phyloP scores from a whole-genome alignment of 2,329 filamentous ascomycete species.

The Monosporascus sp. region DNA sequence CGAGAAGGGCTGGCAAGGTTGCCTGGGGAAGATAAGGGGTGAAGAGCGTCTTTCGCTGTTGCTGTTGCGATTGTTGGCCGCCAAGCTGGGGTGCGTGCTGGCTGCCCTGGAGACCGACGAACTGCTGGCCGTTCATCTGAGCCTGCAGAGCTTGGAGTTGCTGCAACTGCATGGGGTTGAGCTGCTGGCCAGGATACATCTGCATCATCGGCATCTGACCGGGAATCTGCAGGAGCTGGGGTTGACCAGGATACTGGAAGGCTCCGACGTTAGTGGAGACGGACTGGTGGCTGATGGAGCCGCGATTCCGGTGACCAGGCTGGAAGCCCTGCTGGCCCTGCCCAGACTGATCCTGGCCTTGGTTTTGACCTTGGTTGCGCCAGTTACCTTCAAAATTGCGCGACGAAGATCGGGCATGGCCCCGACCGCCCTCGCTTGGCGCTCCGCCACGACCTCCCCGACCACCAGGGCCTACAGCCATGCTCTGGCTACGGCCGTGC shows the following conservation, averaged over 20 bases:
- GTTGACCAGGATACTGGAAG: conserved; percentile 86
- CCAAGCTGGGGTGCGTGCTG: conserved; percentile 66
- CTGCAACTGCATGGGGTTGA: conserved; percentile 81
- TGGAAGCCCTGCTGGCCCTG: conserved; percentile 70
- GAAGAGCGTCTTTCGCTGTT: conserved; percentile 96
- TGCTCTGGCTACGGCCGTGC: conserved; percentile 81
- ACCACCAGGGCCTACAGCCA: conserved; percentile 71
- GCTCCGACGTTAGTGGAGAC: conserved; percentile 74
- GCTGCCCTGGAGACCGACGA: conserved; percentile 62
- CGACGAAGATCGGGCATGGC: conserved; percentile 77
- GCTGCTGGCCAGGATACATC: conserved; percentile 77
- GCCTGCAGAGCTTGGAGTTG: conserved; percentile 91
- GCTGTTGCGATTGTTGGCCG: conserved; percentile 69
- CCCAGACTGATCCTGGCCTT: conserved; percentile 57
- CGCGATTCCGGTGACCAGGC: conserved; percentile 81
- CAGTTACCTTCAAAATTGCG: conserved; percentile 98
- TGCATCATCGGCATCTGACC: conserved; percentile 81
- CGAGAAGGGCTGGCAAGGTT: conserved; percentile 81
- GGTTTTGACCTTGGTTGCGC: conserved; percentile 70
- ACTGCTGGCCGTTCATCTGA: conserved; percentile 71
- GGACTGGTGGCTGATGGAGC: conserved; percentile 73
- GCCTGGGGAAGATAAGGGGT: conserved; percentile 96
- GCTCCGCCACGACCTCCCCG: conserved; percentile 60
- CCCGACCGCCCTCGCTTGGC: conserved; percentile 49
- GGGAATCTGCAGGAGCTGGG: conserved; percentile 79